Conservation (phyloP, 208 protist species). For the Spongospora subterranea region DNA sequence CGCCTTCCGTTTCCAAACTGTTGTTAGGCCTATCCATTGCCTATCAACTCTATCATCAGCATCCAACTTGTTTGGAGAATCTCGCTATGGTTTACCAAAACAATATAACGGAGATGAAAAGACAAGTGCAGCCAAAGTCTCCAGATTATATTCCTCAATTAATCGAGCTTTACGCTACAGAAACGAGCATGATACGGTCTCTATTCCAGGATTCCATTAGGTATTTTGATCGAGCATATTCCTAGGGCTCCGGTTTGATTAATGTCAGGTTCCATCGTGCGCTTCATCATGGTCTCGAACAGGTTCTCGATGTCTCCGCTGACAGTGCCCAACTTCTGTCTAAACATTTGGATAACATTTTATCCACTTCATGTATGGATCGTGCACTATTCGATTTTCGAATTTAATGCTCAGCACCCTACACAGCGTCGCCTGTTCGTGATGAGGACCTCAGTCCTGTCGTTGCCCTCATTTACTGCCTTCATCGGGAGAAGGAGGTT, state of each 20-base stretch:
- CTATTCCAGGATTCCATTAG: not conserved
- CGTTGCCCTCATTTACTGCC: constrained; percentile 16
- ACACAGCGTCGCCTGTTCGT: no score
- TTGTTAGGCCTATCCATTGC: not conserved
- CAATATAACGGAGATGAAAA: not conserved
- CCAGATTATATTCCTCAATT: not conserved
- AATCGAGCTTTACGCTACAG: not conserved
- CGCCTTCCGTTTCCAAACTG: not conserved
- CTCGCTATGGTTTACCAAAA: not conserved
- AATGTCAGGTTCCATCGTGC: constrained; percentile 34
- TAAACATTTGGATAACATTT: not conserved
- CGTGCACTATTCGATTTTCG: no score
- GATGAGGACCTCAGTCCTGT: not conserved
- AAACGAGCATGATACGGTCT: not conserved
- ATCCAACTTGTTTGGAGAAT: not conserved
- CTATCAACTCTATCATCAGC: not conserved
- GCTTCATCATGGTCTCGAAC: constrained; percentile 12
- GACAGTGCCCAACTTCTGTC: not conserved
- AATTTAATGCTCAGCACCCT: no score
- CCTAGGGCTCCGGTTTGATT: not conserved
- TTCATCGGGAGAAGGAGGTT: constrained; percentile 30
- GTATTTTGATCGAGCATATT: not conserved
- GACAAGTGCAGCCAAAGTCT: not conserved
- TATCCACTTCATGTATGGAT: not conserved
- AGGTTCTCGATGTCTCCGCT: not conserved